These are phyloP conservation scores for Coemansia sp. DNA, from an alignment of 192 early-diverging fungal species.

Conservation along the genomic window DNA sequence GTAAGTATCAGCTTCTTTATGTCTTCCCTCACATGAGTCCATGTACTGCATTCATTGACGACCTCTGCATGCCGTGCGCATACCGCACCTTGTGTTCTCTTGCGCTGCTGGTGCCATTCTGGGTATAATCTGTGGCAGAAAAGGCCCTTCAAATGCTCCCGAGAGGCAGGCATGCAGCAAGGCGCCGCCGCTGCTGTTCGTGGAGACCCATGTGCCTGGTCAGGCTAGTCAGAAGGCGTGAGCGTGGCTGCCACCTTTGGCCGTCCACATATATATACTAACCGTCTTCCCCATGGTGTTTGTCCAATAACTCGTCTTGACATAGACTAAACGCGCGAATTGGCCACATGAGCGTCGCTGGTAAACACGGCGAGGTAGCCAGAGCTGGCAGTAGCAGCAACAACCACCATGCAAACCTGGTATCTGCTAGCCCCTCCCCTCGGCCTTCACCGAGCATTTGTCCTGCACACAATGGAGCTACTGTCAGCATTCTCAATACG, in stretches of 20 bases:
- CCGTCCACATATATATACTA: not conserved
- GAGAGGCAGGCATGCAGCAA: slow-evolving; percentile 3
- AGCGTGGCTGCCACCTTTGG: not conserved
- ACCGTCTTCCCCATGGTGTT: not conserved
- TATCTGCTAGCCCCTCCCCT: not conserved
- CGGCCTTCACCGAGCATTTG: not conserved
- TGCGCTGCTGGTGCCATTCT: not conserved
- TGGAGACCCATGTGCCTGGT: slow-evolving; percentile 1
- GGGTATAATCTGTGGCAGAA: not conserved
- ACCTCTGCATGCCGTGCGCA: slow-evolving; percentile 4
- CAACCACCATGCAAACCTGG: not conserved
- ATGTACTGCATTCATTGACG: not conserved
- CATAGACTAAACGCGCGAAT: slow-evolving; percentile 49
- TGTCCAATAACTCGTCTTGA: not conserved
- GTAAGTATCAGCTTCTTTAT: slow-evolving; percentile 22
- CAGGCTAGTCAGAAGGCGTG: not conserved
- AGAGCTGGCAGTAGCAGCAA: not conserved
- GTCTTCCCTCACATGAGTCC: not conserved
- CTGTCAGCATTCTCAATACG: not conserved
- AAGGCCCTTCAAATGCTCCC: not conserved
- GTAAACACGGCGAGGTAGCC: not conserved
- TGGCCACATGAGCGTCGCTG: slow-evolving; percentile 21
- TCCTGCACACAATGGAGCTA: slow-evolving; percentile 6
- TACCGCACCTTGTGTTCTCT: not conserved
- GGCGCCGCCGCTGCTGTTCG: slow-evolving; percentile 4